These are phyloP conservation scores for Nemophila menziesii DNA, from an alignment of 257 asterid genomes.

Conservation along the genomic window DNA sequence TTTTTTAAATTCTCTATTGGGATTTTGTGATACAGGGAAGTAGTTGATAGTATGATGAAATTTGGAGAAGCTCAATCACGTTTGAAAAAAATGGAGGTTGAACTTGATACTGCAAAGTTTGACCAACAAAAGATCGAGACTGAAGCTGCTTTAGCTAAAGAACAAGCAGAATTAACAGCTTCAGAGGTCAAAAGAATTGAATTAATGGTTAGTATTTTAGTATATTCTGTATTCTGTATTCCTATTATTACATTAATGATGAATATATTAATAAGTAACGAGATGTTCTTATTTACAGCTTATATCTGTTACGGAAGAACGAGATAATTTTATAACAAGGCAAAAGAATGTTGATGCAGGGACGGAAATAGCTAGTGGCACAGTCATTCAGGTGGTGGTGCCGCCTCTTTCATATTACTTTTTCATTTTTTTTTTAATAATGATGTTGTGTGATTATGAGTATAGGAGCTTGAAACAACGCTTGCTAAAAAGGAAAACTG, in stretches of 20 bases:
- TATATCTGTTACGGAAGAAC: constrained; percentile 56
- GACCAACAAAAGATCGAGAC: constrained; percentile 62
- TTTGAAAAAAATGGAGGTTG: constrained; percentile 60
- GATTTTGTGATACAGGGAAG: constrained; percentile 44
- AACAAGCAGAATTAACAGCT: constrained; percentile 46
- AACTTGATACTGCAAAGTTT: constrained; percentile 56
- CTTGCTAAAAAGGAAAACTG: constrained; percentile 61
- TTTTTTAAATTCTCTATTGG: constrained; percentile 1
- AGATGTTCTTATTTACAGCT: constrained; percentile 38
- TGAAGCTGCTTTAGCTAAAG: constrained; percentile 59
- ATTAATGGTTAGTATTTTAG: constrained; percentile 46
- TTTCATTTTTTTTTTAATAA: constrained; percentile 2
- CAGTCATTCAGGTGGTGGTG: constrained; percentile 39
- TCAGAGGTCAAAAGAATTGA: constrained; percentile 71
- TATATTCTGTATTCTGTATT: not conserved
- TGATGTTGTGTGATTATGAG: constrained; percentile 15
- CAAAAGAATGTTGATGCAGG: constrained; percentile 40
- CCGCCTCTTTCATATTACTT: constrained; percentile 8
- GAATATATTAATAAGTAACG: not conserved
- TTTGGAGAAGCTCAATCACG: constrained; percentile 56
- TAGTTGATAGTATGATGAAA: constrained; percentile 64
- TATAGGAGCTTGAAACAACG: constrained; percentile 78
- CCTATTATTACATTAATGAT: not conserved
- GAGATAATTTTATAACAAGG: constrained; percentile 50
- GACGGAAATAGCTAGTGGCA: constrained; percentile 35